phyloP scores from a whole-genome alignment of 2,329 filamentous ascomycete species.

The Stachybotrys chlorohalonatus region DNA sequence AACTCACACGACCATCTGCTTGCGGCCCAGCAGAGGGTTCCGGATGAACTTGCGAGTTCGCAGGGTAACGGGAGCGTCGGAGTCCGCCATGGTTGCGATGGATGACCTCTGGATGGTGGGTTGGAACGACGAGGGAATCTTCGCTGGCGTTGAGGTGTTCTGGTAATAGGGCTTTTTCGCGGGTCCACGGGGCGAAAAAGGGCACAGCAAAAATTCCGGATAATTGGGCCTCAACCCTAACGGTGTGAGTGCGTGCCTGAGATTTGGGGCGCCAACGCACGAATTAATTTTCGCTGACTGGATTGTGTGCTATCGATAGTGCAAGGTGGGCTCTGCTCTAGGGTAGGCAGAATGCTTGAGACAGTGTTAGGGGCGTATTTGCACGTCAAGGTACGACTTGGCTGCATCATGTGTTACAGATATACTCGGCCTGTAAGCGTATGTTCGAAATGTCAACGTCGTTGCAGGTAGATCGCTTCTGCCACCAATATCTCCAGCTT shows the following conservation, averaged over 20 bases:
- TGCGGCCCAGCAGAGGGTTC: slow-evolving; percentile 96
- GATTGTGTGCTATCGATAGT: background rate
- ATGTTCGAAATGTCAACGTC: background rate
- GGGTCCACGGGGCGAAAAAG: slow-evolving; percentile 14
- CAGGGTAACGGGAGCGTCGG: slow-evolving; percentile 68
- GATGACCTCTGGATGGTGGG: slow-evolving; percentile 15
- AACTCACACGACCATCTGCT: slow-evolving; percentile 99
- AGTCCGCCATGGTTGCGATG: slow-evolving; percentile 76
- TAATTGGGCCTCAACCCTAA: slow-evolving; percentile 40
- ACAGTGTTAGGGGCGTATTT: no score
- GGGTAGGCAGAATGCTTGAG: no score
- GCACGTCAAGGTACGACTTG: no score
- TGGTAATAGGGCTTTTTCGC: slow-evolving; percentile 21
- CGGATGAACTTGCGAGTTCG: slow-evolving; percentile 99
- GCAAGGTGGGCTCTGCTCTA: no score
- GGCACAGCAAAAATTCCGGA: slow-evolving; percentile 26
- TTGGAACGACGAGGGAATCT: slow-evolving; percentile 5
- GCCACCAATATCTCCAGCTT: slow-evolving; percentile 72
- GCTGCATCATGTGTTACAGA: no score
- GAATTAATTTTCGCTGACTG: background rate
- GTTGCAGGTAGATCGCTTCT: slow-evolving; percentile 41
- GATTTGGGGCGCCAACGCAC: background rate
- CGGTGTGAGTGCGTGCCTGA: slow-evolving; percentile 1
- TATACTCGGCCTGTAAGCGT: background rate
- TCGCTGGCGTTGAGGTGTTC: slow-evolving; percentile 17